Percentiles rank a stretch among this genome's conserved stretches.
phyloP scores from a whole-genome alignment of 2,329 filamentous ascomycete genomes.

The Gyromitra esculenta region DNA sequence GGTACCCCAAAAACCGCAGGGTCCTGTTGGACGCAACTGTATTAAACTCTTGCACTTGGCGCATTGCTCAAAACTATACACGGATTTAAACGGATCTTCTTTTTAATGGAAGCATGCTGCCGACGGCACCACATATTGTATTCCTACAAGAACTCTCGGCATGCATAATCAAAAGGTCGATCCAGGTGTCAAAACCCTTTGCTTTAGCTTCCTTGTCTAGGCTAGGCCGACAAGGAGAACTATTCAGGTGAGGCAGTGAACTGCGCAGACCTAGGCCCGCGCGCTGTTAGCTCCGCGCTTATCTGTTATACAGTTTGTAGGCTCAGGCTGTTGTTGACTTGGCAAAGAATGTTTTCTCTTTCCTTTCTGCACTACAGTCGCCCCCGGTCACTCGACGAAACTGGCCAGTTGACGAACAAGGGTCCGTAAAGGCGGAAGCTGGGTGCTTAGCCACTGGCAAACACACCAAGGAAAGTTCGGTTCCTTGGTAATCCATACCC shows the following conservation, averaged over 20 bases:
- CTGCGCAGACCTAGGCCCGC: neutral
- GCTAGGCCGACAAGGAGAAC: neutral
- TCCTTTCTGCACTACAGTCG: no score
- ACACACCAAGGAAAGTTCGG: no score
- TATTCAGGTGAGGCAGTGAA: neutral
- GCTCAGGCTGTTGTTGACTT: neutral
- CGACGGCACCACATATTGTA: no score
- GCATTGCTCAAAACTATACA: no score
- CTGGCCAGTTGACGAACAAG: no score
- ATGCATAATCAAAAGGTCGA: neutral
- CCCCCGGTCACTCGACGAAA: no score
- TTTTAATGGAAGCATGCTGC: no score
- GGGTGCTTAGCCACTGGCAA: no score
- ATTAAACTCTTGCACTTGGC: neutral
- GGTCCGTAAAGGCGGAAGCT: no score
- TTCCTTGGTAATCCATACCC: no score
- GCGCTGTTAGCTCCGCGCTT: neutral
- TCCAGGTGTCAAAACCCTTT: neutral
- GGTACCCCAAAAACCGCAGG: neutral
- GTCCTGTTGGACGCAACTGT: neutral
- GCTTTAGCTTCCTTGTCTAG: neutral
- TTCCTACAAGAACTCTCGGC: no score
- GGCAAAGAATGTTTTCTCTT: neutral
- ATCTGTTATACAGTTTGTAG: neutral
- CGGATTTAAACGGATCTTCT: no score